phyloP scores from a whole-genome alignment of 768 basidiomycete species.

The Suillus weaverae region DNA sequence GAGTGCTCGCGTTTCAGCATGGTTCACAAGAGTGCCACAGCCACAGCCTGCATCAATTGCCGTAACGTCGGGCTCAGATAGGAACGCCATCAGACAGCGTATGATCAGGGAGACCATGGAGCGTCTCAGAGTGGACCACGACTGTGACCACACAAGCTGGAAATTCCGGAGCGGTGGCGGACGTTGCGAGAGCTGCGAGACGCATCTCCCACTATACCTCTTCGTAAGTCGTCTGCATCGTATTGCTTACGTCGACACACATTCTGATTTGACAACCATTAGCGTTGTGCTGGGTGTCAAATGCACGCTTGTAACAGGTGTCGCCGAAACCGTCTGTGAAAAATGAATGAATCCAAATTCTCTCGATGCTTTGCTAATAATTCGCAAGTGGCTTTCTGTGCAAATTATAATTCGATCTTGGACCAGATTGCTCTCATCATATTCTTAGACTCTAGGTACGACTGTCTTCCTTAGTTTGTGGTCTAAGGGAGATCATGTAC shows the following conservation, averaged over 20 bases:
- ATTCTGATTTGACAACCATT: background rate
- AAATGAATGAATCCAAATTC: background rate
- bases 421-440: background rate
- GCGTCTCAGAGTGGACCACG: conserved; percentile 50
- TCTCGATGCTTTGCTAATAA: background rate
- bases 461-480: background rate
- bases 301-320: conserved; percentile 39
- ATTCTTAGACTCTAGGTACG: background rate
- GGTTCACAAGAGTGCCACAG: background rate
- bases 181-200: conserved; percentile 46
- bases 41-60: background rate
- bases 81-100: conserved; percentile 12
- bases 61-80: background rate
- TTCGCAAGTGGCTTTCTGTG: background rate
- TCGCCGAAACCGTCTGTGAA: conserved; percentile 36
- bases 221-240: conserved; percentile 41
- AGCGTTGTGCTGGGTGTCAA: conserved; percentile 37
- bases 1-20: background rate
- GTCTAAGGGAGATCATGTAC: background rate
- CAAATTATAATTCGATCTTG: background rate
- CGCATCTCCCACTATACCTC: conserved; percentile 43
- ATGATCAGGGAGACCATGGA: conserved; percentile 35
- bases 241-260: background rate
- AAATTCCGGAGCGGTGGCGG: conserved; percentile 42
- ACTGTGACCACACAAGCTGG: conserved; percentile 51